These are phyloP conservation scores for Podila epigama DNA, from an alignment of 192 early-diverging fungal genomes.

Conservation along the genomic window DNA sequence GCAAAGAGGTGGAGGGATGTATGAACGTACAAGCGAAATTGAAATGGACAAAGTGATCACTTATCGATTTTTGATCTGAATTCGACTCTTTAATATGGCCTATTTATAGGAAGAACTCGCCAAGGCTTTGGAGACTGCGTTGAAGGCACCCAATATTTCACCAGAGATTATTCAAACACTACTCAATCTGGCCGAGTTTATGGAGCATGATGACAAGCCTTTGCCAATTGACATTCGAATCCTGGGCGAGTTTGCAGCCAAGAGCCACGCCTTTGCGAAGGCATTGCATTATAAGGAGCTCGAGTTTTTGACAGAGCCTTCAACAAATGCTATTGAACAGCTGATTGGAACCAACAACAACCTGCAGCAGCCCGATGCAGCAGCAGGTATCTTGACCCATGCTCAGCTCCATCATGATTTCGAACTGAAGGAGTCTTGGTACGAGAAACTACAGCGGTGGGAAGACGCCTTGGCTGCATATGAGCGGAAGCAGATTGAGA, in stretches of 20 bases:
- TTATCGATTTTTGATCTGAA: too few species aligned
- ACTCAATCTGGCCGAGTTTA: conserved; percentile 95
- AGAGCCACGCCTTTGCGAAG: conserved; percentile 96
- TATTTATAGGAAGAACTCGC: conserved; percentile 78
- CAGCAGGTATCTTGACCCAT: conserved; percentile 91
- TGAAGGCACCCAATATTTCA: conserved; percentile 84
- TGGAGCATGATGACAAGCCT: conserved; percentile 98
- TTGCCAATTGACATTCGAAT: conserved; percentile 92
- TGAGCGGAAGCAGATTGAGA: conserved; percentile 77
- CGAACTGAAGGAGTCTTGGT: conserved; percentile 91
- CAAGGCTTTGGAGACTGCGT: conserved; percentile 78
- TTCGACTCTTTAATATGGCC: too few species aligned
- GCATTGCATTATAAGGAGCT: conserved; percentile 99
- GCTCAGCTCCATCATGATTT: conserved; percentile 85
- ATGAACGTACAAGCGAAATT: too few species aligned
- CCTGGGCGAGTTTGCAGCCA: conserved; percentile 87
- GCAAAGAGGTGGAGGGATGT: background rate
- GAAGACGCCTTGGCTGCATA: conserved; percentile 92
- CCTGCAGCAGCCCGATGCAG: conserved; percentile 95
- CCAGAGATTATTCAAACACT: conserved; percentile 91
- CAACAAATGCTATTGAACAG: conserved; percentile 86
- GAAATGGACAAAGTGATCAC: too few species aligned
- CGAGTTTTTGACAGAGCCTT: conserved; percentile 86
- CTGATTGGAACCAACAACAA: conserved; percentile 95
- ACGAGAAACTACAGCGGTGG: conserved; percentile 91